Conservation (phyloP, 108 stramenopile genomes). For the Fragilaria crotonensis region DNA sequence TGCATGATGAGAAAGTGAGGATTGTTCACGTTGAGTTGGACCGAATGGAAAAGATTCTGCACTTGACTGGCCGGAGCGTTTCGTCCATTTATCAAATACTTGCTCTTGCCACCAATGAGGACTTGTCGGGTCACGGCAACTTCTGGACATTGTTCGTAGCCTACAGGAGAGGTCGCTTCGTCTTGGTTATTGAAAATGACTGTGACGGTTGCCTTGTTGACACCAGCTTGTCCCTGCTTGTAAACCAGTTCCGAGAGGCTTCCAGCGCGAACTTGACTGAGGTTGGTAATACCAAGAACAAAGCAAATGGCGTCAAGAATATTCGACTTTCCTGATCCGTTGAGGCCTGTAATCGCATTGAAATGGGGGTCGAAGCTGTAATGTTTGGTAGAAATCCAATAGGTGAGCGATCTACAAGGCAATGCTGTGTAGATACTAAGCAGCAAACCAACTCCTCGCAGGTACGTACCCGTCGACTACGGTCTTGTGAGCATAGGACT, state of each 20-base stretch:
- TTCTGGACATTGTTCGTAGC: conserved; percentile 87
- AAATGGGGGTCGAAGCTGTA: conserved; percentile 96
- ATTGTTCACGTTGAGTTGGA: conserved; percentile 99
- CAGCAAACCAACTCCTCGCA: background rate
- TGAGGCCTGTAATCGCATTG: conserved; percentile 99
- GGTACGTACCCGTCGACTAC: conserved; percentile 87
- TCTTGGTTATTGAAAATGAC: conserved; percentile 96
- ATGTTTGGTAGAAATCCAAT: background rate
- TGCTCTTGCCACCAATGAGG: conserved; percentile 95
- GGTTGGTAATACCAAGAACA: conserved; percentile 97
- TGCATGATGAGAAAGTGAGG: conserved; percentile 99
- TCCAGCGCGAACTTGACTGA: conserved; percentile 93
- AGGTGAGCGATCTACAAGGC: too few relatives aligned
- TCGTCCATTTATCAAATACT: conserved; percentile 97
- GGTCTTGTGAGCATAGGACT: conserved; percentile 96
- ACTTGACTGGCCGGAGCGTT: conserved; percentile 90
- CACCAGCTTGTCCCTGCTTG: conserved; percentile 99
- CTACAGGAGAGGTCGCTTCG: conserved; percentile 81
- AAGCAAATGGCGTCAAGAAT: conserved; percentile 99
- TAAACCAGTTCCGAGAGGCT: conserved; percentile 98
- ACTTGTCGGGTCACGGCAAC: conserved; percentile 96
- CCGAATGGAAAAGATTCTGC: conserved; percentile 97
- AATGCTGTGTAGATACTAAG: background rate
- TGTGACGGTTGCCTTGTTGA: conserved; percentile 96
- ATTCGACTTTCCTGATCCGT: conserved; percentile 98